These are phyloP conservation scores for Rhypophila decipiens DNA, from an alignment of 495 filamentous ascomycete species.

Conservation along the genomic window DNA sequence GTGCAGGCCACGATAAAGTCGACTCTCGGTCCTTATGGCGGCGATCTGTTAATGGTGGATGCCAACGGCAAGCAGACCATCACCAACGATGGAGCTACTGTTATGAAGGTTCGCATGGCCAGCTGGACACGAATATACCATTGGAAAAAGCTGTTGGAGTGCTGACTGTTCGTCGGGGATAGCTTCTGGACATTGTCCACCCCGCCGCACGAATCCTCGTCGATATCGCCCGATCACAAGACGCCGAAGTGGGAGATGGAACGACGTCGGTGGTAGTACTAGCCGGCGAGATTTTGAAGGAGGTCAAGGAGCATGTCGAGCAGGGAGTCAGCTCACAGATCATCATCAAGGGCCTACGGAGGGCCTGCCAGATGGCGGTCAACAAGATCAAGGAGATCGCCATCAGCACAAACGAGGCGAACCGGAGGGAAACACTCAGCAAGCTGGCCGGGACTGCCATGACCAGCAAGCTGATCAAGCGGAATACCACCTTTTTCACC, in stretches of 20 bases:
- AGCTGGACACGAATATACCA: no score
- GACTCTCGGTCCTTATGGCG: slow-evolving; percentile 95
- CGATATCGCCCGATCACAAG: slow-evolving; percentile 97
- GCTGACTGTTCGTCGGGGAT: no score
- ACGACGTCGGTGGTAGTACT: slow-evolving; percentile 95
- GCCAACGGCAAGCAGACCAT: slow-evolving; percentile 93
- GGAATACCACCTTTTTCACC: slow-evolving; percentile 94
- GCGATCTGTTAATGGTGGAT: slow-evolving; percentile 92
- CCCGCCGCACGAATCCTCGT: slow-evolving; percentile 96
- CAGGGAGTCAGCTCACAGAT: slow-evolving; percentile 95
- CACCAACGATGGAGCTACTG: slow-evolving; percentile 97
- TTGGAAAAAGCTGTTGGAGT: no score
- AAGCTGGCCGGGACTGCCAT: slow-evolving; percentile 95
- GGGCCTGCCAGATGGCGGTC: slow-evolving; percentile 84
- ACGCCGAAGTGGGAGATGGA: slow-evolving; percentile 96
- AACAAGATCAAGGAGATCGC: slow-evolving; percentile 99
- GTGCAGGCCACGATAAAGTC: slow-evolving; percentile 93
- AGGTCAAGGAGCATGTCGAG: slow-evolving; percentile 90
- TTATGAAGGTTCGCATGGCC: slow-evolving; percentile 84
- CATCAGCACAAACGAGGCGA: slow-evolving; percentile 75
- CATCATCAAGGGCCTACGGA: slow-evolving; percentile 92
- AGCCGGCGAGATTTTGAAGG: slow-evolving; percentile 93
- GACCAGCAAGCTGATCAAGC: slow-evolving; percentile 98
- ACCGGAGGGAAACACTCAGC: slow-evolving; percentile 80
- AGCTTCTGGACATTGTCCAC: slow-evolving; percentile 98